Percentiles rank a stretch among this genome's conserved stretches.
Evolutionary conservation across 2,329 filamentous ascomycete genomes (phyloP).

Genomic region (Lachnellula arida): DNA sequence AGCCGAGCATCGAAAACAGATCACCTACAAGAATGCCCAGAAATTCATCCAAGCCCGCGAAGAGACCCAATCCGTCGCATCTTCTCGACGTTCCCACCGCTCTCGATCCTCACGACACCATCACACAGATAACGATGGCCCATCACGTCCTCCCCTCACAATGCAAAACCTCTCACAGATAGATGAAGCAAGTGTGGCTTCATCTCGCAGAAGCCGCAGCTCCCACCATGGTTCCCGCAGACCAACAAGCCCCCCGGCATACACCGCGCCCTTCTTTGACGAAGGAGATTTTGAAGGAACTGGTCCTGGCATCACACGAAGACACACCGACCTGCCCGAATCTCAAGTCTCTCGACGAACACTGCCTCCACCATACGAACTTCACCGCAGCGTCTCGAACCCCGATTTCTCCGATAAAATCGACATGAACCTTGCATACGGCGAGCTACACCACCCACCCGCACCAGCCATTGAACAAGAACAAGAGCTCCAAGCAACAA

Average conservation of each 20-base stretch:
- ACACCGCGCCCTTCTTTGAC: conserved; percentile 22
- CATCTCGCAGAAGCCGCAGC: conserved; percentile 21
- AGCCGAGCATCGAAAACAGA: conserved; percentile 58
- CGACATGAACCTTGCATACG: conserved; percentile 91
- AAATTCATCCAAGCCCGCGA: conserved; percentile 44
- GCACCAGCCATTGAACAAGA: conserved; percentile 41
- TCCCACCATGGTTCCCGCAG: conserved; percentile 20
- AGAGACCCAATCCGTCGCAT: conserved; percentile 36
- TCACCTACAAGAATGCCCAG: conserved; percentile 54
- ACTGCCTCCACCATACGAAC: conserved; percentile 19
- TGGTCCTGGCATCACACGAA: conserved; percentile 17
- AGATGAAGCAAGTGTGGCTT: conserved; percentile 22
- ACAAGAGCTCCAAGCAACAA: conserved; percentile 59
- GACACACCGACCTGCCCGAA: conserved; percentile 26
- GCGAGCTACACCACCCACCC: conserved; percentile 56
- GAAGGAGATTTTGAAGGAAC: conserved; percentile 14
- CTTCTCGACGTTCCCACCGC: conserved; percentile 34
- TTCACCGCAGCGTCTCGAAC: conserved; percentile 22
- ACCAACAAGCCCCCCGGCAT: conserved; percentile 10
- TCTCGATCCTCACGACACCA: conserved; percentile 23
- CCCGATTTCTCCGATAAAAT: conserved; percentile 45
- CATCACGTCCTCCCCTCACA: conserved; percentile 20
- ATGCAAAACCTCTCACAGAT: conserved; percentile 22
- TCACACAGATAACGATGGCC: conserved; percentile 7
- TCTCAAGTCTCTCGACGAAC: conserved; percentile 12